A percentile compares a stretch with the other conserved stretches of the same genome.
These are phyloP conservation scores for Fusarium brevicatenulatum DNA, from an alignment of 2,329 filamentous ascomycete genomes.

Conservation along the genomic window DNA sequence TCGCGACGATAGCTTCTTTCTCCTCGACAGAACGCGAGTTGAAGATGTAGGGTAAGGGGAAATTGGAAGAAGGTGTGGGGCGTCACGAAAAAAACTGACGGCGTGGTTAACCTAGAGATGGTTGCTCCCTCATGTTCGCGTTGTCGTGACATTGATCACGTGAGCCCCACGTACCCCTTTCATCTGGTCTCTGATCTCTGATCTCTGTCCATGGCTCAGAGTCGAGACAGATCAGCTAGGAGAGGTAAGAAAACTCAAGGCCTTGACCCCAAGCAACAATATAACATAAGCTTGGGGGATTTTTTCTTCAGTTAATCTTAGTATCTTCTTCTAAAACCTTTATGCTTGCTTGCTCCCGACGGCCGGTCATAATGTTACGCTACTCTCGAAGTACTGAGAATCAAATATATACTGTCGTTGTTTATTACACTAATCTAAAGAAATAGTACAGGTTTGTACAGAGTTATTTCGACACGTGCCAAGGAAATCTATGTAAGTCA, in stretches of 20 bases:
- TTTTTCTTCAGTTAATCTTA: not conserved
- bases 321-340: not conserved
- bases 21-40: conserved; percentile 23
- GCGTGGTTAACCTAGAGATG: conserved; percentile 35
- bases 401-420: not conserved
- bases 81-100: conserved; percentile 43
- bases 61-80: conserved; percentile 41
- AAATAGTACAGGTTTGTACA: conserved; percentile 21
- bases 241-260: not conserved
- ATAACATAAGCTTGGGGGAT: not conserved
- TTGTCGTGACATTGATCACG: conserved; percentile 19
- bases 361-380: not conserved
- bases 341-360: not conserved
- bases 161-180: conserved; percentile 31
- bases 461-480: conserved; percentile 31
- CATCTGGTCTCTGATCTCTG: not conserved
- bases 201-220: not conserved
- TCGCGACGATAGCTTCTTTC: conserved; percentile 31
- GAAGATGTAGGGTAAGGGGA: conserved; percentile 43
- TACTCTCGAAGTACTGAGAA: not conserved
- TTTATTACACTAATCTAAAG: conserved; percentile 19
- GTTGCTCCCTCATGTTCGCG: conserved; percentile 1
- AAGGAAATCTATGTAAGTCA: conserved; percentile 39
- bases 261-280: not conserved
- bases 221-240: not conserved